These are phyloP conservation scores for Lolium rigidum DNA, from an alignment of 176 grass and related monocot genomes.

Conservation along the genomic window DNA sequence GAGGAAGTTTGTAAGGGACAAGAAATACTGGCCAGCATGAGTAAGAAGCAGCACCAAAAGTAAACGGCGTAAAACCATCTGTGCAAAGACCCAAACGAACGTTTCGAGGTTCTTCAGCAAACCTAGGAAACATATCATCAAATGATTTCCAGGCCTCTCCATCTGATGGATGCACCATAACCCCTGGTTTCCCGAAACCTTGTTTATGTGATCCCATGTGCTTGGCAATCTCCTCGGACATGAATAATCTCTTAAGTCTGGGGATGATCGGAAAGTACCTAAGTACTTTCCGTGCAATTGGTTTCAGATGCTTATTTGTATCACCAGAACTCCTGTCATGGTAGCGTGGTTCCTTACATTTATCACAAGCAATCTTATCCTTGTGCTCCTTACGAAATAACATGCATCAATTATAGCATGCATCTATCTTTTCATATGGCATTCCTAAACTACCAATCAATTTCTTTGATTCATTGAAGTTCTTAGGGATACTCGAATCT, in stretches of 20 bases:
- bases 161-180: no score
- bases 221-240: conserved; percentile 3
- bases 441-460: conserved; percentile 15
- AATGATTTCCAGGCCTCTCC: background rate
- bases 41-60: background rate
- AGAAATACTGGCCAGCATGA: background rate
- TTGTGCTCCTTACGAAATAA: background rate
- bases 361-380: background rate
- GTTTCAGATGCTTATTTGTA: conserved; percentile 1
- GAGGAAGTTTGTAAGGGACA: background rate
- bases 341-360: background rate
- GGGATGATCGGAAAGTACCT: conserved; percentile 12
- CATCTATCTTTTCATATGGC: conserved; percentile 34
- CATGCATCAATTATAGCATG: conserved; percentile 8
- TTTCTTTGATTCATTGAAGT: conserved; percentile 22
- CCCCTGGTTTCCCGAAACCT: no score
- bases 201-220: background rate
- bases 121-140: background rate
- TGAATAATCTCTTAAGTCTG: conserved; percentile 1
- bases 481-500: background rate
- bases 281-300: background rate
- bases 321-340: background rate
- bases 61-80: background rate
- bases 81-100: background rate
- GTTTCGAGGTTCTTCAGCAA: no score